A percentile compares a stretch with the other conserved stretches of the same genome.
phyloP scores from a whole-genome alignment of 345 rosid genomes.

The Psidium guajava region DNA sequence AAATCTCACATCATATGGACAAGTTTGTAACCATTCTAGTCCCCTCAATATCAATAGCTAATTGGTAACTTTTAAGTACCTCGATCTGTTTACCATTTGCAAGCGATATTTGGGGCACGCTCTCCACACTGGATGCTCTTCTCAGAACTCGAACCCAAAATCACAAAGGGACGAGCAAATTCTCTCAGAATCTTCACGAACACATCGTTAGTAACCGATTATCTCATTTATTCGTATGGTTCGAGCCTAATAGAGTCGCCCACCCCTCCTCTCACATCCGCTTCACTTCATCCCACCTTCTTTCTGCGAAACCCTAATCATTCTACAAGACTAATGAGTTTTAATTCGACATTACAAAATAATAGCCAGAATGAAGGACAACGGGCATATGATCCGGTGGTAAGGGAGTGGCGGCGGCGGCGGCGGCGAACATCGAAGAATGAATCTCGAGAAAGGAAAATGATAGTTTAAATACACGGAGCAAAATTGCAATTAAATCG shows the following conservation, averaged over 20 bases:
- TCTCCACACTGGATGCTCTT: too few relatives aligned
- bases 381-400: too few relatives aligned
- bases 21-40: background rate
- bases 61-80: rapidly evolving
- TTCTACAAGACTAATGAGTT: background rate
- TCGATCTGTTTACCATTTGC: background rate
- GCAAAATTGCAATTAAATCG: too few relatives aligned
- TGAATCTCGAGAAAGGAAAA: too few relatives aligned
- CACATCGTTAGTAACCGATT: background rate
- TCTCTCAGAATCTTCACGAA: background rate
- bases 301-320: background rate
- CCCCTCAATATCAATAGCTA: background rate
- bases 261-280: background rate
- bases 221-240: background rate
- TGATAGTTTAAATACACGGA: too few relatives aligned
- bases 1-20: background rate
- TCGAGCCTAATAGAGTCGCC: background rate
- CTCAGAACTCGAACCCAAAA: too few relatives aligned
- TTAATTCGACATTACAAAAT: too few relatives aligned
- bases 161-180: background rate
- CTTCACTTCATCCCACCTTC: background rate
- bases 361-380: too few relatives aligned
- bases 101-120: background rate
- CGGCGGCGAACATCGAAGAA: too few relatives aligned
- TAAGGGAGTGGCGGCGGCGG: too few relatives aligned